These are phyloP conservation scores for Daldinia caldariorum DNA, from an alignment of 495 filamentous ascomycete species.

Conservation along the genomic window DNA sequence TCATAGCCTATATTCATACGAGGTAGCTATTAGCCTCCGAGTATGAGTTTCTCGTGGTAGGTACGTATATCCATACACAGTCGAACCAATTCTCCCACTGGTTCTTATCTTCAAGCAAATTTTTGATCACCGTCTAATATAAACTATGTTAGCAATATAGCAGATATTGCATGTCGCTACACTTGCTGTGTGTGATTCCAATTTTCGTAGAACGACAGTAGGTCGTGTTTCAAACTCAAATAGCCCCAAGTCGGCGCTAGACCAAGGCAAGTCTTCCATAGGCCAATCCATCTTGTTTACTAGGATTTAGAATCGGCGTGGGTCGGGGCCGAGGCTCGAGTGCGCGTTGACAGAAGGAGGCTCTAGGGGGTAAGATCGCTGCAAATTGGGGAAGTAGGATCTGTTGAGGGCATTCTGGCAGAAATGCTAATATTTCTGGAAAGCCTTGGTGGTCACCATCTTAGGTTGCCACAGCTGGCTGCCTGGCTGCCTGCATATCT, in stretches of 20 bases:
- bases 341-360: neutral
- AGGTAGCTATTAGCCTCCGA: neutral
- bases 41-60: neutral
- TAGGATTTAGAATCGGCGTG: neutral
- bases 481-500: neutral
- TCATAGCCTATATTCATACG: neutral
- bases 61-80: neutral
- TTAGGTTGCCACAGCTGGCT: neutral
- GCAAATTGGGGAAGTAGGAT: neutral
- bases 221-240: neutral
- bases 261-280: neutral
- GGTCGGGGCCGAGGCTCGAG: neutral
- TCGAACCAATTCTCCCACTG: neutral
- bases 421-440: neutral
- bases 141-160: neutral
- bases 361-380: neutral
- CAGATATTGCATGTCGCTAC: neutral
- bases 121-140: neutral
- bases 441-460: neutral
- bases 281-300: neutral
- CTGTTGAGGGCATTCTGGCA: neutral
- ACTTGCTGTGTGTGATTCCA: neutral
- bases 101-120: neutral
- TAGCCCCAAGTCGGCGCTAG: neutral
- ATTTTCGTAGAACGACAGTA: neutral